These are phyloP conservation scores for Solanum habrochaites DNA, from an alignment of 257 asterid genomes.

Conservation along the genomic window DNA sequence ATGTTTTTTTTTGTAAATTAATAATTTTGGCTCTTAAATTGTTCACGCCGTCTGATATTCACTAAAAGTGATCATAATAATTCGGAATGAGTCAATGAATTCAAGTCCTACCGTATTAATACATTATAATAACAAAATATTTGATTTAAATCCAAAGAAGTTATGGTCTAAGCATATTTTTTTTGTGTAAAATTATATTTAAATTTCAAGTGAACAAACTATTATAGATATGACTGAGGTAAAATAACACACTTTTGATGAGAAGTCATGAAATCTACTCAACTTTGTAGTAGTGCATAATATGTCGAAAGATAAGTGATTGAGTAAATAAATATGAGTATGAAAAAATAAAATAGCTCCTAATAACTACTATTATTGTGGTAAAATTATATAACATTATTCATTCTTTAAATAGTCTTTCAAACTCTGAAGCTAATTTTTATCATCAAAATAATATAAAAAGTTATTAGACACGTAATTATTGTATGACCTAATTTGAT, in stretches of 20 bases:
- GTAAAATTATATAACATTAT: neutral
- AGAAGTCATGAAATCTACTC: no score
- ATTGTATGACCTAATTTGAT: neutral
- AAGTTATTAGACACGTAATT: neutral
- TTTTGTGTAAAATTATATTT: neutral
- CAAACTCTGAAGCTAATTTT: neutral
- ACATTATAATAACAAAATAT: neutral
- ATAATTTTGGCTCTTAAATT: neutral
- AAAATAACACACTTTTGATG: no score
- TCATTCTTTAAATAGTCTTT: no score
- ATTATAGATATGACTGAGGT: no score
- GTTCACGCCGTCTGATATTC: neutral
- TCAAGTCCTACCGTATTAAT: neutral
- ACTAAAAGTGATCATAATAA: no score
- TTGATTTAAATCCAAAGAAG: no score
- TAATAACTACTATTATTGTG: neutral
- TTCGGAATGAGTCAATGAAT: neutral
- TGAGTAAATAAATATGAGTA: no score
- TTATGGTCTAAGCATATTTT: no score
- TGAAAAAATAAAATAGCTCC: neutral
- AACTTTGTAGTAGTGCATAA: no score
- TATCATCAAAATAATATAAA: no score
- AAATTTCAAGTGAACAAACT: no score
- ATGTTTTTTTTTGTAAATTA: neutral
- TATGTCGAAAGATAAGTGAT: neutral